Evolutionary conservation across 257 asterid genomes (phyloP).

Genomic region (Nicotiana attenuata): DNA sequence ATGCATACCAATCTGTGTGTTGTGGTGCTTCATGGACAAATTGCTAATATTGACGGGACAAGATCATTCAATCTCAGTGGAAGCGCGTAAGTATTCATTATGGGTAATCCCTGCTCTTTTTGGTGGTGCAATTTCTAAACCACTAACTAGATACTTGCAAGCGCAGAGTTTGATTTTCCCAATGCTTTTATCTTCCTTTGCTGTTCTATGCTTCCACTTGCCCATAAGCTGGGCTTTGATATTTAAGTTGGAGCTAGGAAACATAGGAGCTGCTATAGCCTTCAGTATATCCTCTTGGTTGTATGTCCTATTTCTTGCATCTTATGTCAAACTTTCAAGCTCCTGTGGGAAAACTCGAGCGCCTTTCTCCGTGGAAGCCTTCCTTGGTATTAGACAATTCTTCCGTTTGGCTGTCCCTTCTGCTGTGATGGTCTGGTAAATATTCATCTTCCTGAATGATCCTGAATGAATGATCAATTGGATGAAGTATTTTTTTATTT

Average conservation of each 20-base stretch:
- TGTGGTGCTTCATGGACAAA: conserved; percentile 45
- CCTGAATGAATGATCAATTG: neutral
- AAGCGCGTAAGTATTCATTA: conserved; percentile 35
- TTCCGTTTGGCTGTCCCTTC: conserved; percentile 56
- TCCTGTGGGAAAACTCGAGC: conserved; percentile 38
- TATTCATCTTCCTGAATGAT: neutral
- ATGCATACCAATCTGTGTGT: conserved; percentile 40
- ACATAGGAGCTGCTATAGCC: conserved; percentile 48
- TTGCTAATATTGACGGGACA: conserved; percentile 41
- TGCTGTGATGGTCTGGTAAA: conserved; percentile 71
- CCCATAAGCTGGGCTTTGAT: conserved; percentile 46
- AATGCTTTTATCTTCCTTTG: conserved; percentile 34
- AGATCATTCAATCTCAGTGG: conserved; percentile 40
- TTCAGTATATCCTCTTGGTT: conserved; percentile 48
- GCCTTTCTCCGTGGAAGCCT: conserved; percentile 35
- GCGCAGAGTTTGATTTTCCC: conserved; percentile 55
- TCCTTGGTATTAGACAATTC: conserved; percentile 32
- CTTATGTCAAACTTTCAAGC: conserved; percentile 32
- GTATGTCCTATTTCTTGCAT: conserved; percentile 37
- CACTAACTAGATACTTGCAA: conserved; percentile 54
- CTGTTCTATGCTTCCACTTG: conserved; percentile 45
- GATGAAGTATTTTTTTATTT: neutral
- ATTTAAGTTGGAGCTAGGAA: conserved; percentile 33
- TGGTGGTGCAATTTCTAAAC: conserved; percentile 46
- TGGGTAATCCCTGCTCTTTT: conserved; percentile 49